Evolutionary conservation across 106 monocot genomes (phyloP), one percentile per base, ranked within the genome.

Genomic region (Posidonia australis): DNA sequence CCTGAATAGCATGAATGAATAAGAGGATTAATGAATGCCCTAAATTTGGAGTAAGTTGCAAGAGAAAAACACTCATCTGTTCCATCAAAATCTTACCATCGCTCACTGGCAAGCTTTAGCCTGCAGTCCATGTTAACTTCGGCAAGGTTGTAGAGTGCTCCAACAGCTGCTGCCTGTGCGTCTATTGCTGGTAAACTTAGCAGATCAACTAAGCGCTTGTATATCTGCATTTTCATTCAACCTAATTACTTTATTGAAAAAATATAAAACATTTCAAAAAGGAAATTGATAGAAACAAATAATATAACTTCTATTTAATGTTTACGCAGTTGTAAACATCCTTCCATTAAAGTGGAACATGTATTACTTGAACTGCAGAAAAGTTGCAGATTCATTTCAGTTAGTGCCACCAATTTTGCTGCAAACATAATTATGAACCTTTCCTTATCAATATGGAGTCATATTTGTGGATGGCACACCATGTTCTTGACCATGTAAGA

Each of bases 101-200:
- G 46, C 66, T 98, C 96, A 58, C 82, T 85, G 3, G 84, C 96
- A 71, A 98, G 87, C 68, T 91, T 98, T 46, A 98, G 65, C 57
- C 96, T 68, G 70, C 84, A 87, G 57, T 98, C 96, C 76, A 90
- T 75, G 74, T 98, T 90, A n/a, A 91, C 87, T 81, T 90, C 87
- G 5, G 87, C 74, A 27, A 91, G 82, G 64, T 98, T 91, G 70
- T 98, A 98, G 27, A 91, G 90, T 43, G 98, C 87, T 0, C 91
- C 87, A 13, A 98, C 85, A 27, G 91, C 91, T 31, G 91, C 91
- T 19, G 87, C 87, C 44, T 98, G 98, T 47, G 87, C 80, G 69
- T 91, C 91, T 10, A 78, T 68, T 20, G 87, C 85, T 76, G 65
- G 87, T 7, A 81, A 51, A 51, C 87, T 82, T 26, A 98, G 70